Evolutionary conservation across 371 early-diverging fungal species (phyloP).

Genomic region (Mucor circinelloides): DNA sequence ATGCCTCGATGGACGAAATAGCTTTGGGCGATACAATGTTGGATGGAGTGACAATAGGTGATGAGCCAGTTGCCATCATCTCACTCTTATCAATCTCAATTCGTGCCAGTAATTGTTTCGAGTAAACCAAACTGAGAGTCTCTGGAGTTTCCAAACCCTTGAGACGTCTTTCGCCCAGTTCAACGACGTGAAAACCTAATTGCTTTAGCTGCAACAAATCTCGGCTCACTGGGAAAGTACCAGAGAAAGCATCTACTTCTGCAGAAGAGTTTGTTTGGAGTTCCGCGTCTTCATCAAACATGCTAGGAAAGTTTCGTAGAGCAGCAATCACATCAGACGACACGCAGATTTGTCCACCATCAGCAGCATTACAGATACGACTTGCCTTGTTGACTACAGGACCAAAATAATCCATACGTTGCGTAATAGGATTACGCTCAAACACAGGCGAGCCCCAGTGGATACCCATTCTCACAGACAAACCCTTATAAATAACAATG

Average conservation of each 20-base stretch:
- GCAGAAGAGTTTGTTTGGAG: constrained; percentile 6
- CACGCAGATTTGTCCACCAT: constrained; percentile 90
- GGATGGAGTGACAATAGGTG: neutral
- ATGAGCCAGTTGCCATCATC: constrained; percentile 4
- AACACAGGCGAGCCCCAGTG: constrained; percentile 92
- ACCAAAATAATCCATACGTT: constrained; percentile 97
- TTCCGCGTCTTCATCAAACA: constrained; percentile 39
- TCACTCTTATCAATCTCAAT: constrained; percentile 46
- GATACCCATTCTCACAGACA: constrained; percentile 95
- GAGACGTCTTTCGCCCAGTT: constrained; percentile 83
- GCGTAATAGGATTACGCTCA: constrained; percentile 89
- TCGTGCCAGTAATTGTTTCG: constrained; percentile 58
- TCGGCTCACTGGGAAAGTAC: constrained; percentile 45
- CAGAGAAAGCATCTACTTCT: neutral
- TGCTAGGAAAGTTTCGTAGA: constrained; percentile 44
- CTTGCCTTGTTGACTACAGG: constrained; percentile 92
- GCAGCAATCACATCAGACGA: constrained; percentile 69
- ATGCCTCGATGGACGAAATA: neutral
- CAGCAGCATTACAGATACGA: constrained; percentile 85
- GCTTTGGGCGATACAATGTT: neutral
- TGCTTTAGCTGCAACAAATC: constrained; percentile 66
- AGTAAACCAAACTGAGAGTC: constrained; percentile 74
- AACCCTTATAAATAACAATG: constrained; percentile 78
- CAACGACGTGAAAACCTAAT: constrained; percentile 72
- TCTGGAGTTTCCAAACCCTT: constrained; percentile 93